A percentile compares a stretch with the other conserved stretches of the same genome.
phyloP scores from a whole-genome alignment of 2,329 filamentous ascomycete genomes.

The Hysterium pulicare region DNA sequence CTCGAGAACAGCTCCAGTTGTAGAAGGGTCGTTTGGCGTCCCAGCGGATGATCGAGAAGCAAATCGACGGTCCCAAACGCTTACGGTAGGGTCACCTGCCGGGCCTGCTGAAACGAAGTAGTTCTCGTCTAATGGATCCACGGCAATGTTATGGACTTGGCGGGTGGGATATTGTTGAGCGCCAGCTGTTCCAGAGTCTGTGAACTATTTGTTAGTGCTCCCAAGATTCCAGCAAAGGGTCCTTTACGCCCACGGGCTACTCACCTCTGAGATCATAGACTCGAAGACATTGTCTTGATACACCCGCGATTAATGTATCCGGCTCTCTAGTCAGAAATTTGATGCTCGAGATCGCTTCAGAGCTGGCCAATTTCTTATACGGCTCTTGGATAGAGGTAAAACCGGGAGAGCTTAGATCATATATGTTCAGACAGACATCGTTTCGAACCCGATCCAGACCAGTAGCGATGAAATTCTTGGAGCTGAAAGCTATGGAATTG shows the following conservation, averaged over 20 bases:
- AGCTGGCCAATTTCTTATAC: slow-evolving; percentile 56
- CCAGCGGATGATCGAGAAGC: slow-evolving; percentile 28
- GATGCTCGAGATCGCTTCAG: slow-evolving; percentile 74
- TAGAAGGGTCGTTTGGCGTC: slow-evolving; percentile 49
- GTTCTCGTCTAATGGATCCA: slow-evolving; percentile 76
- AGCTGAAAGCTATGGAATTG: slow-evolving; percentile 78
- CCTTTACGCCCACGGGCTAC: slow-evolving; percentile 11
- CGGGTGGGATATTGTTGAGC: slow-evolving; percentile 52
- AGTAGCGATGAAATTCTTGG: slow-evolving; percentile 67
- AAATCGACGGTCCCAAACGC: slow-evolving; percentile 72
- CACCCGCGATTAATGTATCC: slow-evolving; percentile 70
- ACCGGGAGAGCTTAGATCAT: slow-evolving; percentile 65
- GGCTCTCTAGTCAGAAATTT: slow-evolving; percentile 78
- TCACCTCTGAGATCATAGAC: slow-evolving; percentile 76
- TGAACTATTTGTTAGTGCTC: slow-evolving; percentile 30
- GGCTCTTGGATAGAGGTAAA: slow-evolving; percentile 51
- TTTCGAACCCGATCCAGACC: slow-evolving; percentile 78
- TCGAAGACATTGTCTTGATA: slow-evolving; percentile 70
- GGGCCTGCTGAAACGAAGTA: slow-evolving; percentile 77
- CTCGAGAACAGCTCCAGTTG: slow-evolving; percentile 54
- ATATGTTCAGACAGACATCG: slow-evolving; percentile 78
- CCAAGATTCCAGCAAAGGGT: not conserved
- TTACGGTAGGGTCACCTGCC: slow-evolving; percentile 68
- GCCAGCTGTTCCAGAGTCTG: slow-evolving; percentile 42
- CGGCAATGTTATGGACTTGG: slow-evolving; percentile 66